Evolutionary conservation across 768 basidiomycete genomes (phyloP), one percentile per base, ranked within the genome.

Genomic region (Russula ochroleuca): DNA sequence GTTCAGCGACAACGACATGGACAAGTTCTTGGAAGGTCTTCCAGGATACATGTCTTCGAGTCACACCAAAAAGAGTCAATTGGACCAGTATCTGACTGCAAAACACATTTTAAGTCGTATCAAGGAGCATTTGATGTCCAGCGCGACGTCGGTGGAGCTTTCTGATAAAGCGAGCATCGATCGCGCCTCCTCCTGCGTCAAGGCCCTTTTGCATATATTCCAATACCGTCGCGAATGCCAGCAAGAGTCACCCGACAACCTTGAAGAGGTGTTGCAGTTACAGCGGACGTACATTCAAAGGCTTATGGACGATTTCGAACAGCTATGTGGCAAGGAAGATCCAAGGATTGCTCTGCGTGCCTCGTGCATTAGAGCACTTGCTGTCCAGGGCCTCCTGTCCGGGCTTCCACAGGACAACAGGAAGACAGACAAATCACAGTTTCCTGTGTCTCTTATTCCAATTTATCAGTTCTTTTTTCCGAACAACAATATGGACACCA

Each of bases 1-100:
- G 23, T 63, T 63, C 35, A 59, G 28, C 35, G 51, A 63, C 50
- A n/a, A 3, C 14, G 57, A 59, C 21, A 63, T 63, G 62, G 57
- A 63, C 57, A 59, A 45, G n/a, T 63, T 58, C 5, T 45, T 58
- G 10, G 57, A 58, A 52, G 50, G 57, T 14, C 62, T 63, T 15
- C 57, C 57, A 9, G 62, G 62, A 25, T 63, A 63, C n/a, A 53
- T 63, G 21, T 41, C 52, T 19, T 59, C 62, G 8, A 19, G 6
- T 47, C 51, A 38, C 43, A 59, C 62, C 7, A 28, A 53, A 9
- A 35, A 7, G 19, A 9, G 33, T 10, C 17, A 38, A 5, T 31
- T 63, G 43, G 33, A 23, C 13, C n/a, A 45, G 40, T 25, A 47
- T 35, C 13, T 63, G 3, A 38, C 41, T 14, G 35, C 40, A 11